Evolutionary conservation across 192 early-diverging fungal species (phyloP).

Genomic region (Rhizophagus sp.): DNA sequence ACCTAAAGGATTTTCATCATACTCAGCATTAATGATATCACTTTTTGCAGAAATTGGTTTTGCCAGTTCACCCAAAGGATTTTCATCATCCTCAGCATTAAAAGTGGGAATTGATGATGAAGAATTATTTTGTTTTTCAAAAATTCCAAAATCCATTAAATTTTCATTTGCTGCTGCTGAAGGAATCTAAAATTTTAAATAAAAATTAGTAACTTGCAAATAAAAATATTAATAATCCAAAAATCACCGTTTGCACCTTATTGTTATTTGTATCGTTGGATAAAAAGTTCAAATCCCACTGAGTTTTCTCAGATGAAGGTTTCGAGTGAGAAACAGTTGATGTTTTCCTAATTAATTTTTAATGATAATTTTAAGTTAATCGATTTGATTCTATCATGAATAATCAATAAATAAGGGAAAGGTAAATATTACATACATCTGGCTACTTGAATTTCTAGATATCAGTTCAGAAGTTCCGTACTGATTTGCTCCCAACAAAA

Average conservation of each 20-base stretch:
- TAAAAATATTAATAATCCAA: not conserved
- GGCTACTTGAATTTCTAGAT: not conserved
- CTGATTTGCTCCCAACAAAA: not conserved
- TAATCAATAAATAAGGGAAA: not conserved
- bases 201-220: not conserved
- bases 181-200: not conserved
- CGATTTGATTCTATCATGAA: not conserved
- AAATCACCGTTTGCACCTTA: not conserved
- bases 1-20: constrained; percentile 5
- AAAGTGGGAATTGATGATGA: not conserved
- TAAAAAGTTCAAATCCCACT: constrained; percentile 11
- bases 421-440: not conserved
- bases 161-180: not conserved
- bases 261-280: not conserved
- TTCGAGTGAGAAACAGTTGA: not conserved
- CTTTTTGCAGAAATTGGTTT: not conserved
- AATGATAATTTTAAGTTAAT: not conserved
- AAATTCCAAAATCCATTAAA: constrained; percentile 21
- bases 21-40: too few species aligned
- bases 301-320: not conserved
- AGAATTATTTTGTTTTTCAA: not conserved
- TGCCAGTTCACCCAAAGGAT: not conserved
- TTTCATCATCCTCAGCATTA: not conserved
- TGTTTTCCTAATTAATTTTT: not conserved
- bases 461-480: not conserved